Evolutionary conservation across 768 basidiomycete genomes (phyloP).

Genomic region (Psilocybe cyanescens): DNA sequence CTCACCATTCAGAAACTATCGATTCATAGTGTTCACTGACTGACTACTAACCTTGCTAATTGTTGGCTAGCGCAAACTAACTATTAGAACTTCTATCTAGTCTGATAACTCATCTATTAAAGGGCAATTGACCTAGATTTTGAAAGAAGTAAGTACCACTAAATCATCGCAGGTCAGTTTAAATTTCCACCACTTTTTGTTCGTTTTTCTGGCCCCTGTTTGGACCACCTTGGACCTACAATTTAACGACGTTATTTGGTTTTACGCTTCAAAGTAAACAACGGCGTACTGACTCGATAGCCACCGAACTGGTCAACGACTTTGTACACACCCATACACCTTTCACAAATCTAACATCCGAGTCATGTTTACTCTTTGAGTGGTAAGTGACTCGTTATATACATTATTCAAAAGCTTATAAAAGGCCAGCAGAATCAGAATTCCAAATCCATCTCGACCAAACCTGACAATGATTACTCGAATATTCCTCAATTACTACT

Average conservation of each 20-base stretch:
- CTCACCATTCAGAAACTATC: too few relatives aligned
- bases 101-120: too few relatives aligned
- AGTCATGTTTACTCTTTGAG: constrained; percentile 10
- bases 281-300: neutral
- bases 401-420: neutral
- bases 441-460: constrained; percentile 3
- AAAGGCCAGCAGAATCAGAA: neutral
- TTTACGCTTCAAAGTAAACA: neutral
- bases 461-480: constrained; percentile 33
- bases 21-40: too few relatives aligned
- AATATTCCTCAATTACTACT: constrained; percentile 25
- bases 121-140: too few relatives aligned
- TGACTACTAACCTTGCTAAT: too few relatives aligned
- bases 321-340: neutral
- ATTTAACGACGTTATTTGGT: neutral
- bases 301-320: neutral
- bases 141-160: neutral
- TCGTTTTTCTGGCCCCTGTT: too few relatives aligned
- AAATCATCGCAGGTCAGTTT: too few relatives aligned
- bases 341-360: neutral
- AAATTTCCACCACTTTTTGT: too few relatives aligned
- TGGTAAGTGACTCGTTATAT: constrained; percentile 15
- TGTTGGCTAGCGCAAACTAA: too few relatives aligned
- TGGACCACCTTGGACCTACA: neutral
- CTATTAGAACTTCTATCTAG: too few relatives aligned